phyloP scores from a whole-genome alignment of 768 basidiomycete species.

The Mrakia gelida region DNA sequence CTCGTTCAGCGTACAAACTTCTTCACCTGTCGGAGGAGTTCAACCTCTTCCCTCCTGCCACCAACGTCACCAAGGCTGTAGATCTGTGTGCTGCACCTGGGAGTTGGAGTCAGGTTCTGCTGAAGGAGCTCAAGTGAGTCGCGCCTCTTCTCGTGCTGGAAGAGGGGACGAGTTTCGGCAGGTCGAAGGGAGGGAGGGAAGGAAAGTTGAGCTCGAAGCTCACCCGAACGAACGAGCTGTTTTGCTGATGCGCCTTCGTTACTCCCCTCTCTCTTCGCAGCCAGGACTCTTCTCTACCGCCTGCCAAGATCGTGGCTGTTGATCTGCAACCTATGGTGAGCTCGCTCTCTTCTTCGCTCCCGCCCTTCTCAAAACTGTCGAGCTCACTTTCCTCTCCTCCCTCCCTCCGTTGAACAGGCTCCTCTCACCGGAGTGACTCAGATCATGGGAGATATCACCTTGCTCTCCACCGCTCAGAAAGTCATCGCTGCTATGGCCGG shows the following conservation, averaged over 20 bases:
- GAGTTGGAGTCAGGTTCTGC: constrained; percentile 36
- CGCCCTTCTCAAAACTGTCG: too few species aligned
- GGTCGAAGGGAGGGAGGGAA: not conserved
- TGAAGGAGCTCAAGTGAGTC: constrained; percentile 34
- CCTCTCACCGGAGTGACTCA: constrained; percentile 47
- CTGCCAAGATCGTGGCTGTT: constrained; percentile 42
- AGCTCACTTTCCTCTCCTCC: not conserved
- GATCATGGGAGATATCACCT: constrained; percentile 50
- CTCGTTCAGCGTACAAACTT: constrained; percentile 44
- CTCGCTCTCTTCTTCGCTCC: not conserved
- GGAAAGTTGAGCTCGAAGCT: not conserved
- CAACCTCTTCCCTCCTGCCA: constrained; percentile 33
- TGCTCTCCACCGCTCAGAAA: constrained; percentile 45
- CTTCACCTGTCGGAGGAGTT: constrained; percentile 43
- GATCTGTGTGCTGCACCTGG: constrained; percentile 44
- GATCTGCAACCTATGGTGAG: constrained; percentile 46
- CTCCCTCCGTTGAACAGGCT: constrained; percentile 38
- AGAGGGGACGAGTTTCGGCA: not conserved
- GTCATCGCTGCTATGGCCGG: constrained; percentile 48
- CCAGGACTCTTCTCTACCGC: not conserved
- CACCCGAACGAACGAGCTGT: not conserved
- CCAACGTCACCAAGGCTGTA: constrained; percentile 38
- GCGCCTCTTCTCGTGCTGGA: not conserved
- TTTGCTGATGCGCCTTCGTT: not conserved
- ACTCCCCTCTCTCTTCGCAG: not conserved